These are phyloP conservation scores for Ophiostoma australiae DNA, from an alignment of 2,329 filamentous ascomycete genomes.

Conservation along the genomic window DNA sequence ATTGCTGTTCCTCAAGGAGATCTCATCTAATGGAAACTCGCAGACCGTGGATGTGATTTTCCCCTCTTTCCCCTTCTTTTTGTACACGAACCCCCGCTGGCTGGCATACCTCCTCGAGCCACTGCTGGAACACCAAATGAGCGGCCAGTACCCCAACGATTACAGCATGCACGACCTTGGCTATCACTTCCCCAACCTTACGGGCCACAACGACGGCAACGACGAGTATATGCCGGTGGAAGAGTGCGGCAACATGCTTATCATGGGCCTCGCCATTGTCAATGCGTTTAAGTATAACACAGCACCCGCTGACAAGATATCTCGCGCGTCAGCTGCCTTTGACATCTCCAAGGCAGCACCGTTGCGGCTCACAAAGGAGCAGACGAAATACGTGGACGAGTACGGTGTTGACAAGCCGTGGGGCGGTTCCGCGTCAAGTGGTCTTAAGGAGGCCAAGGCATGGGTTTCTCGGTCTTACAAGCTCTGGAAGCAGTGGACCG, in stretches of 20 bases:
- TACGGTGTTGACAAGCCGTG: conserved; percentile 42
- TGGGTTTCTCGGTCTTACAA: conserved; percentile 53
- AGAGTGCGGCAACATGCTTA: conserved; percentile 69
- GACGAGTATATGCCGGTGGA: conserved; percentile 72
- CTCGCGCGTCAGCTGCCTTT: not conserved
- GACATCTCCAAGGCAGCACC: conserved; percentile 27
- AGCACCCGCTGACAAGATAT: conserved; percentile 44
- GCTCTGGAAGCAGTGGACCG: conserved; percentile 72
- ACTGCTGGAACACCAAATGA: conserved; percentile 71
- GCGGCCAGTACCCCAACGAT: conserved; percentile 74
- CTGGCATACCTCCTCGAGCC: conserved; percentile 72
- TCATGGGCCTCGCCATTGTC: conserved; percentile 59
- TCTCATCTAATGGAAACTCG: conserved; percentile 75
- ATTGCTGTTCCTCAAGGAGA: conserved; percentile 75
- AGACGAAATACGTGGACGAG: conserved; percentile 27
- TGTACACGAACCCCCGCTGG: conserved; percentile 78
- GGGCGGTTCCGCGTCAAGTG: conserved; percentile 45
- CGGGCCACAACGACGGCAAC: conserved; percentile 60
- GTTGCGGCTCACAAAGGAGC: conserved; percentile 22
- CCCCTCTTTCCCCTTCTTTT: conserved; percentile 75
- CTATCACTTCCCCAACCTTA: conserved; percentile 65
- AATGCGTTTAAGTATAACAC: conserved; percentile 64
- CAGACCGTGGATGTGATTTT: conserved; percentile 85
- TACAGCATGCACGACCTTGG: conserved; percentile 74
- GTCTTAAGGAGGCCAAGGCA: conserved; percentile 38